phyloP scores from a whole-genome alignment of 768 basidiomycete genomes.

The Tricholoma terreum region DNA sequence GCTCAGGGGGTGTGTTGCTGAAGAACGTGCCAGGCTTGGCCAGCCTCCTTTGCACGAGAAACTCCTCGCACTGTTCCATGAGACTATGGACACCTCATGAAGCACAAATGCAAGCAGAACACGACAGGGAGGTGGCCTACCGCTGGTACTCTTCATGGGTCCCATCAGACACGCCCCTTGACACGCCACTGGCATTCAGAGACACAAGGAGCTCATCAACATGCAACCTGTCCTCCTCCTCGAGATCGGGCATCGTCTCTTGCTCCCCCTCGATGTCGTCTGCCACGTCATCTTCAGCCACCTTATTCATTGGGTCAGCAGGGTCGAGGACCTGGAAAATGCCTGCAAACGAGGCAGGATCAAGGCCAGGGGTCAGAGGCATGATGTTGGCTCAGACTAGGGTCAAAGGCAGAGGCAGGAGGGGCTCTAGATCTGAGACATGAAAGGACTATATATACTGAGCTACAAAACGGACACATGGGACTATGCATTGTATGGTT shows the following conservation, averaged over 20 bases:
- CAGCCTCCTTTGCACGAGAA: not conserved
- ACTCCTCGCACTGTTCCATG: not conserved
- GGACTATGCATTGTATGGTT: too few relatives aligned
- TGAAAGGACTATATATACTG: too few relatives aligned
- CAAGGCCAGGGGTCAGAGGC: not conserved
- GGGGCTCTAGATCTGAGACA: too few relatives aligned
- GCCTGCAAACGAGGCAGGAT: not conserved
- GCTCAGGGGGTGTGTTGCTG: not conserved
- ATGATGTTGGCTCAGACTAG: not conserved
- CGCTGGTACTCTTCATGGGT: too few relatives aligned
- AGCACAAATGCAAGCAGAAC: not conserved
- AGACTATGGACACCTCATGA: not conserved
- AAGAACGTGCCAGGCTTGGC: not conserved
- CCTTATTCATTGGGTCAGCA: not conserved
- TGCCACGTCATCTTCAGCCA: not conserved
- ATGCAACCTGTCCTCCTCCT: not conserved
- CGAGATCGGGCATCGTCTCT: not conserved
- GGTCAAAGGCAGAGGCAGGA: slow-evolving; percentile 16
- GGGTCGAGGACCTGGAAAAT: not conserved
- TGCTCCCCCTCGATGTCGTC: not conserved
- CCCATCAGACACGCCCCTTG: not conserved
- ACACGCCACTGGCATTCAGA: not conserved
- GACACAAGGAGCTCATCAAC: not conserved
- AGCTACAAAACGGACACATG: too few relatives aligned
- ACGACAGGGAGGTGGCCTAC: not conserved